Conservation (phyloP, 1,284 basidiomycete genomes). For the Stygiomarasmius scandens region DNA sequence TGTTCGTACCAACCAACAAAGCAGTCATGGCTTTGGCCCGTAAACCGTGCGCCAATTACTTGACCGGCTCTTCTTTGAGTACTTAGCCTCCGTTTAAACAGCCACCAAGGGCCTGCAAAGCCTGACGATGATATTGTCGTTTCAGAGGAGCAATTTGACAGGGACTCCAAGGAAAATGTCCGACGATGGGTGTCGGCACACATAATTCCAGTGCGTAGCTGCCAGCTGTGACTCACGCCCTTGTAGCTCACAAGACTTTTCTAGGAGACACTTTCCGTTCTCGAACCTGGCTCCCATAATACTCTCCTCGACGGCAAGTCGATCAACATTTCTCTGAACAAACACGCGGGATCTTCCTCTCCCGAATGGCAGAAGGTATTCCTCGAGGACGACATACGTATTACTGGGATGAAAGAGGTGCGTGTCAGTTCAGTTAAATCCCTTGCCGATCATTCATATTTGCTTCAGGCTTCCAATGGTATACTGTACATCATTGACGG, state of each 20-base stretch:
- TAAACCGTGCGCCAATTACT: slow-evolving; percentile 62
- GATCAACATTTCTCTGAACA: slow-evolving; percentile 49
- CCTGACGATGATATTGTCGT: slow-evolving; percentile 46
- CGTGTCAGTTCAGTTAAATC: slow-evolving; percentile 18
- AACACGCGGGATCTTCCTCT: slow-evolving; percentile 35
- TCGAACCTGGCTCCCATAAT: slow-evolving; percentile 39
- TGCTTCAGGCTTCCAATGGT: slow-evolving; percentile 63
- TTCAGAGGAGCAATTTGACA: slow-evolving; percentile 66
- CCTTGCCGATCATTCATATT: slow-evolving; percentile 8
- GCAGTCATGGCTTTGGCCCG: slow-evolving; percentile 75
- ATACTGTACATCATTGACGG: slow-evolving; percentile 74
- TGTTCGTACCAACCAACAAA: slow-evolving; percentile 78
- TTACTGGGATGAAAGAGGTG: slow-evolving; percentile 62
- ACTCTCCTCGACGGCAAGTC: slow-evolving; percentile 61
- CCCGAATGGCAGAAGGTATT: slow-evolving; percentile 60
- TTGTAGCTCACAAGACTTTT: neutral
- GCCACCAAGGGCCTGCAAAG: slow-evolving; percentile 56
- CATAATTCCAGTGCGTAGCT: slow-evolving; percentile 60
- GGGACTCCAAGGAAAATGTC: slow-evolving; percentile 60
- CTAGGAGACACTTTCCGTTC: slow-evolving; percentile 45
- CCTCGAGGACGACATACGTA: slow-evolving; percentile 54
- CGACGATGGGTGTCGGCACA: slow-evolving; percentile 74
- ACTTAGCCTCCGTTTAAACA: slow-evolving; percentile 23
- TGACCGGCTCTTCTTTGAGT: neutral
- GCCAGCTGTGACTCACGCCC: neutral